Evolutionary conservation across 495 filamentous ascomycete species (phyloP).

Genomic region (Acidomyces sp.): DNA sequence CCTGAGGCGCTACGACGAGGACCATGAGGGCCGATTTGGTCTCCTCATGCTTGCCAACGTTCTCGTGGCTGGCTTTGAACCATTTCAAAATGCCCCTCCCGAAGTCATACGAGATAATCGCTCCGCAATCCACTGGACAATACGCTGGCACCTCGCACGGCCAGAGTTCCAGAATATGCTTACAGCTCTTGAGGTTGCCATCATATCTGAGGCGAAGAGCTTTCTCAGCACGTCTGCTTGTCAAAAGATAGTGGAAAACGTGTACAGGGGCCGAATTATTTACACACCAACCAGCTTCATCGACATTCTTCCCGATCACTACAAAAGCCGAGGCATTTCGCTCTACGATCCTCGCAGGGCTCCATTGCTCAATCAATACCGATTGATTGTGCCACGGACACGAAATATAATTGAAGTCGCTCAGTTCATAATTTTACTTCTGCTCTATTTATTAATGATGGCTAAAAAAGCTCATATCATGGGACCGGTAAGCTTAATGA

Average conservation of each 20-base stretch:
- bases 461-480: conserved; percentile 36
- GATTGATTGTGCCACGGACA: conserved; percentile 55
- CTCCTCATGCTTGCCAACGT: conserved; percentile 56
- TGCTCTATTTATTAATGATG: conserved; percentile 53
- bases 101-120: conserved; percentile 40
- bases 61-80: conserved; percentile 59
- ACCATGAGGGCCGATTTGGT: conserved; percentile 45
- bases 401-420: conserved; percentile 52
- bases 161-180: conserved; percentile 45
- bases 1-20: conserved; percentile 53
- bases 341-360: conserved; percentile 54
- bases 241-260: conserved; percentile 56
- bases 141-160: conserved; percentile 27
- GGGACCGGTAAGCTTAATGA: no score
- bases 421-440: conserved; percentile 52
- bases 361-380: conserved; percentile 60
- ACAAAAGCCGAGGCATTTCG: conserved; percentile 58
- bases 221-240: conserved; percentile 57
- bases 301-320: conserved; percentile 59
- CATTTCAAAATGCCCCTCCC: conserved; percentile 52
- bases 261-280: conserved; percentile 49
- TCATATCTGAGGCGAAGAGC: conserved; percentile 52
- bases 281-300: conserved; percentile 59
- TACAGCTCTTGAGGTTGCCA: conserved; percentile 57
- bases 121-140: conserved; percentile 34